These are phyloP conservation scores for Penicillium sp. DNA, from an alignment of 2,329 filamentous ascomycete species.

Conservation along the genomic window DNA sequence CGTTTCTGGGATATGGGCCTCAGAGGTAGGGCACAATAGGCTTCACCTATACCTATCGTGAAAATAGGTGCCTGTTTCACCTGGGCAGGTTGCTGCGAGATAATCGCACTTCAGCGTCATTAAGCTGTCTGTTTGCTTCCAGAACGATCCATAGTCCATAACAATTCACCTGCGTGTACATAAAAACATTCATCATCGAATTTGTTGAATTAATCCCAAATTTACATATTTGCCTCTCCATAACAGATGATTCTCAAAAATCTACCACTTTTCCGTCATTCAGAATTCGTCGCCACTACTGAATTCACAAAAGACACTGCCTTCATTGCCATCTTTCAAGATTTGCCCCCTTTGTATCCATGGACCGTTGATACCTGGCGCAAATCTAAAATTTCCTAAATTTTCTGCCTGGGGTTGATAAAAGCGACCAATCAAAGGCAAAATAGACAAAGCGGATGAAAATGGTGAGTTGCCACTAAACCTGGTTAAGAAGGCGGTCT, in stretches of 20 bases:
- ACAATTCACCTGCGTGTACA: not conserved
- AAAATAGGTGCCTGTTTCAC: not conserved
- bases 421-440: not conserved
- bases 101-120: not conserved
- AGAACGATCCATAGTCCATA: too few species aligned
- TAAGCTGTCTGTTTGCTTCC: not conserved
- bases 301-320: not conserved
- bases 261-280: not conserved
- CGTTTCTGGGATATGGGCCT: conserved; percentile 72
- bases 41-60: not conserved
- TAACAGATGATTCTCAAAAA: not conserved
- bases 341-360: conserved; percentile 5
- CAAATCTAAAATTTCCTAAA: not conserved
- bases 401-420: not conserved
- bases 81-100: not conserved
- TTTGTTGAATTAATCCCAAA: too few species aligned
- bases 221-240: not conserved
- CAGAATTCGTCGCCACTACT: not conserved
- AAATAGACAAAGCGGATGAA: not conserved
- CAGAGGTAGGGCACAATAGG: conserved; percentile 19
- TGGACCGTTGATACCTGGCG: not conserved
- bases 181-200: not conserved
- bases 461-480: not conserved
- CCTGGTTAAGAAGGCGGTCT: conserved; percentile 3
- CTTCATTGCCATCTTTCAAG: not conserved